Evolutionary conservation across 2,329 filamentous ascomycete species (phyloP).

Genomic region (Chrysosphaeria jannelii): DNA sequence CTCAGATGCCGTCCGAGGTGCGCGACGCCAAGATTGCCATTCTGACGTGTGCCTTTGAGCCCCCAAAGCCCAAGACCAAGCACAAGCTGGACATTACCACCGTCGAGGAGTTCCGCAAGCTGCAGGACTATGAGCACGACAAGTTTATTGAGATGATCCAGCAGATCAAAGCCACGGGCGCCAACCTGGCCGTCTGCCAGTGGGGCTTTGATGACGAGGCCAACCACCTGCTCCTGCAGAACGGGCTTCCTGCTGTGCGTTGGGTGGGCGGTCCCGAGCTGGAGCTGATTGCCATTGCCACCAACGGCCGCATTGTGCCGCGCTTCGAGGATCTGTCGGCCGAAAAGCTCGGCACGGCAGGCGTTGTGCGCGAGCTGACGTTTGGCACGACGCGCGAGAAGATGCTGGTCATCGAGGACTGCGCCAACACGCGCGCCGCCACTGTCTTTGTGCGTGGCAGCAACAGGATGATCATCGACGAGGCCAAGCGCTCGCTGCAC

Average conservation of each 20-base stretch:
- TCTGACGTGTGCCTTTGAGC: constrained; percentile 90
- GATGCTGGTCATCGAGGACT: constrained; percentile 99
- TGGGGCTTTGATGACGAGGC: constrained; percentile 99
- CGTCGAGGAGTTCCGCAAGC: constrained; percentile 93
- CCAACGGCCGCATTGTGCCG: constrained; percentile 89
- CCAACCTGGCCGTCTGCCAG: constrained; percentile 93
- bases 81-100: constrained; percentile 94
- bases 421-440: constrained; percentile 86
- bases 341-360: constrained; percentile 74
- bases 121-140: constrained; percentile 81
- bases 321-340: constrained; percentile 81
- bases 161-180: constrained; percentile 89
- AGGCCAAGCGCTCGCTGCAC: constrained; percentile 89
- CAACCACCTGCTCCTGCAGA: constrained; percentile 88
- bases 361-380: constrained; percentile 74
- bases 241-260: constrained; percentile 77
- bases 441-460: constrained; percentile 89
- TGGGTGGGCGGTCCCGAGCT: constrained; percentile 98
- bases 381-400: constrained; percentile 97
- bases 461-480: constrained; percentile 99
- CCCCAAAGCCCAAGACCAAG: constrained; percentile 98
- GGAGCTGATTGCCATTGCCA: constrained; percentile 92
- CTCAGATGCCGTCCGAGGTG: constrained; percentile 93
- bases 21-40: constrained; percentile 91
- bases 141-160: constrained; percentile 98